Evolutionary conservation across 2,329 filamentous ascomycete genomes (phyloP).

Genomic region (Diaporthe australafricana): DNA sequence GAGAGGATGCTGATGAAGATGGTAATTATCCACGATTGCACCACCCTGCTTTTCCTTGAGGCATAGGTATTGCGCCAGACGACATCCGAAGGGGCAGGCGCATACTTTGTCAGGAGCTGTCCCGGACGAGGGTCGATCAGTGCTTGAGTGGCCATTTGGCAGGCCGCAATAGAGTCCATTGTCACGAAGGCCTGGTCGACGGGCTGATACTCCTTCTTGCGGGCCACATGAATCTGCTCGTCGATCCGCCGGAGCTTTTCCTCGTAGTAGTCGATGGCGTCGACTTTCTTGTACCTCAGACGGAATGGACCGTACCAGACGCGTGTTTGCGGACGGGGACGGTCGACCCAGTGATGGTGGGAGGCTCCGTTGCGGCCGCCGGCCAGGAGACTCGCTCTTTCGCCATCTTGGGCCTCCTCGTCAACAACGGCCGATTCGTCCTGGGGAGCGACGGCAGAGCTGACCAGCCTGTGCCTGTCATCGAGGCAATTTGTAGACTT

Average conservation of each 20-base stretch:
- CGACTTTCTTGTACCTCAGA: constrained; percentile 77
- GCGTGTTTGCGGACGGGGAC: constrained; percentile 73
- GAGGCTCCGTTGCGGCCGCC: constrained; percentile 40
- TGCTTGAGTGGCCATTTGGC: constrained; percentile 96
- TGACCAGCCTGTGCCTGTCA: constrained; percentile 15
- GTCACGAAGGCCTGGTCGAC: constrained; percentile 94
- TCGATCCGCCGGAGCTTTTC: constrained; percentile 85
- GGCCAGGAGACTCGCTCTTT: constrained; percentile 46
- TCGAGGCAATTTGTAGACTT: constrained; percentile 51
- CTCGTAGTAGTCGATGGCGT: constrained; percentile 95
- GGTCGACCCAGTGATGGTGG: constrained; percentile 55
- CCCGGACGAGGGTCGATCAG: constrained; percentile 91
- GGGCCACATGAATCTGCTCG: constrained; percentile 75
- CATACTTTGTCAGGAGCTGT: constrained; percentile 84
- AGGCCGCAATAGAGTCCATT: constrained; percentile 93
- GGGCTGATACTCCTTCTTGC: constrained; percentile 80
- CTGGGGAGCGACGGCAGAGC: constrained; percentile 32
- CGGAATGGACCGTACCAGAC: constrained; percentile 84
- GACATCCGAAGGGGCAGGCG: constrained; percentile 91
- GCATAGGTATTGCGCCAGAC: constrained; percentile 95
- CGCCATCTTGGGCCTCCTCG: constrained; percentile 50
- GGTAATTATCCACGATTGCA: constrained; percentile 87
- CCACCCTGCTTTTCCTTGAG: constrained; percentile 76
- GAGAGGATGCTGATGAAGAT: constrained; percentile 84
- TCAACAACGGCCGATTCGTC: constrained; percentile 49